Base-by-base conservation (phyloP, 2,329 filamentous ascomycete genomes). In the Cladosporium sp. region DNA sequence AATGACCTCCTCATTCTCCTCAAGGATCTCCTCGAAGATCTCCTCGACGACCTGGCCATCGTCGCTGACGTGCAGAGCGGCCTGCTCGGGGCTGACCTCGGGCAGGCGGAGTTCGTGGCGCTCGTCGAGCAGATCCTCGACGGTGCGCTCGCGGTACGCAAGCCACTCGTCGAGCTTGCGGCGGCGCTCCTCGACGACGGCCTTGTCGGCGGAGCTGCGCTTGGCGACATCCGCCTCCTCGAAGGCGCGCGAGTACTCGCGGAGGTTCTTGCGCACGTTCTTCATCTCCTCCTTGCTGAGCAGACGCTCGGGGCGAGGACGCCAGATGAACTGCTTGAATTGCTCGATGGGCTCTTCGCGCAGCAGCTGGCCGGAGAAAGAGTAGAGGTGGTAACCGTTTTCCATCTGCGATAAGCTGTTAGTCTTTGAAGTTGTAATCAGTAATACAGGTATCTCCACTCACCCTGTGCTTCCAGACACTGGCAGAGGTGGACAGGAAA, bases 301-400 rank as follows among this genome's bases (percentile, higher is more conserved):
- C 69, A 99, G 88, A n/a, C 92, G 95, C 8, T 91, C 79, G 23
- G 95, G 95, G 52, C 95, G 91, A 23, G 95, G 95, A 53, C 95
- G 91, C 95, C 95, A 99, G 69, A 91, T 80, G 81, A 93, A 92
- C 80, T 99, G 95, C 87, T 97, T 97, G 87, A 99, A 98, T 80
- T 96, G 96, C 71, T 99, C 95, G 66, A 96, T 86, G 61, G 89
- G 89, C 80, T 97, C 92, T 81, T 99, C 96, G 66, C 93, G 89
- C 64, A 99, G 88, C 64, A 90, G 86, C 73, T 91, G 89, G 70
- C 95, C 96, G 78, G 89, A 91, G 87, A 99, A 99, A 78, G 96
- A 93, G 86, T 97, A 98, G 68, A 99, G 83, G 79, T 98, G 94
- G 84, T 97, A 99, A 69, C 95, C 95, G 78, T 98, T 99, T 84